Conservation (phyloP, 176 grass and related monocot species). For the Elymus sibiricus region DNA sequence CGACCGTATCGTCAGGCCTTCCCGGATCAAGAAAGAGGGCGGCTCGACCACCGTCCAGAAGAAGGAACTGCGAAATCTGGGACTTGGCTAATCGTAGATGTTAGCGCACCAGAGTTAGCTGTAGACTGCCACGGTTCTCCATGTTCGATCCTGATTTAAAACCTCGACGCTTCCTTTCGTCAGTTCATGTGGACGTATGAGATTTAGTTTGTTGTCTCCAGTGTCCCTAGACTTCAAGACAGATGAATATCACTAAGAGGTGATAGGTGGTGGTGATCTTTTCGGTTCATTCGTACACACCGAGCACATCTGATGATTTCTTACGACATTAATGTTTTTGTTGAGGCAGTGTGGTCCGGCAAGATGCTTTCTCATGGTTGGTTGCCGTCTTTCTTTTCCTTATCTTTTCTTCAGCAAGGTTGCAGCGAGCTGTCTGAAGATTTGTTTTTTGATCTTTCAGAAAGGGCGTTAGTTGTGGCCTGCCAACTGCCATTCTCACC, state of each 20-base stretch:
- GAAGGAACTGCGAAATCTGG: slow-evolving; percentile 42
- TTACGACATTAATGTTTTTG: too few species aligned
- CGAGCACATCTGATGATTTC: not conserved
- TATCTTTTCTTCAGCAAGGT: not conserved
- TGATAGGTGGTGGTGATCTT: not conserved
- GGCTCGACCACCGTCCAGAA: slow-evolving; percentile 18
- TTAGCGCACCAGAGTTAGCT: not conserved
- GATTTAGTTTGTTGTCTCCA: not conserved
- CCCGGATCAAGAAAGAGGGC: slow-evolving; percentile 47
- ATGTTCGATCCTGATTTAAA: not conserved
- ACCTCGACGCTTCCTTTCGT: not conserved
- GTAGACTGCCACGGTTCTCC: not conserved
- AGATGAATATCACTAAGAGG: not conserved
- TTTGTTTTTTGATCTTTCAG: not conserved
- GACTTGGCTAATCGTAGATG: slow-evolving; percentile 36
- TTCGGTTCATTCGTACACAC: not conserved
- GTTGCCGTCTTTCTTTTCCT: not conserved
- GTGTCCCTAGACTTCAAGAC: not conserved
- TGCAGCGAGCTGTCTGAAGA: not conserved
- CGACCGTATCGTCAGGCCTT: slow-evolving; percentile 59
- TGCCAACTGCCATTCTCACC: not conserved
- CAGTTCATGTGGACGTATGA: not conserved
- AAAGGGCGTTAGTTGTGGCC: not conserved
- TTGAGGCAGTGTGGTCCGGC: too few species aligned
- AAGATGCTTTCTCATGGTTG: too few species aligned